Evolutionary conservation across 129 eudicot species (phyloP).

Genomic region (Artemisia annua): DNA sequence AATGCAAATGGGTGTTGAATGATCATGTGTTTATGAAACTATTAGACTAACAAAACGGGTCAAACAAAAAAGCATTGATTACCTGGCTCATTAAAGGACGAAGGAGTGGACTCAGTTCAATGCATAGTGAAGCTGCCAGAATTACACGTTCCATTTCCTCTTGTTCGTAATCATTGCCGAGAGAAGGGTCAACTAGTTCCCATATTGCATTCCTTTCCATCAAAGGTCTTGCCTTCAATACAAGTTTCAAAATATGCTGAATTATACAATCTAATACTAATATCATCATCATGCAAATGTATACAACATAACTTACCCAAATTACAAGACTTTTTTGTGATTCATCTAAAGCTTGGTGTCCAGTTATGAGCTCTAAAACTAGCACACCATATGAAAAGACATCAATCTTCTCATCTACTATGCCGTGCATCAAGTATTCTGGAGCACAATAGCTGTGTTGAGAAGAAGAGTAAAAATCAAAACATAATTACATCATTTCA

Average conservation of each 20-base stretch:
- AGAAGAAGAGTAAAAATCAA: conserved; percentile 25
- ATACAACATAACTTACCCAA: conserved; percentile 49
- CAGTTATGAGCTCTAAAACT: conserved; percentile 69
- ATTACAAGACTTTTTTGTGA: conserved; percentile 61
- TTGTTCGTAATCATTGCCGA: conserved; percentile 47
- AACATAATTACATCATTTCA: background rate
- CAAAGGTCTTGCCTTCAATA: conserved; percentile 68
- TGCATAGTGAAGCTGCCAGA: conserved; percentile 63
- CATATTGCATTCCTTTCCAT: conserved; percentile 38
- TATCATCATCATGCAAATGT: background rate
- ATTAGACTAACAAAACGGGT: background rate
- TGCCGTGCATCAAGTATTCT: conserved; percentile 78
- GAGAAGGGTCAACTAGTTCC: conserved; percentile 64
- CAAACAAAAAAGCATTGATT: conserved; percentile 20
- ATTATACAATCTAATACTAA: background rate
- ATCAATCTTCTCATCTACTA: conserved; percentile 79
- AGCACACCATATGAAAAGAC: conserved; percentile 77
- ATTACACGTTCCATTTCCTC: conserved; percentile 60
- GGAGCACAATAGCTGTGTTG: conserved; percentile 70
- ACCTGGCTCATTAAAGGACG: conserved; percentile 85
- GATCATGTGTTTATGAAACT: background rate
- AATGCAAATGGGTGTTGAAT: background rate
- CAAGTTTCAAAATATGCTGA: conserved; percentile 1
- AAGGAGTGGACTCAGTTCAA: conserved; percentile 51
- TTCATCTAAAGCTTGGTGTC: conserved; percentile 69